These are phyloP conservation scores for Alternaria postmessia DNA, from an alignment of 2,329 filamentous ascomycete genomes.

Conservation along the genomic window DNA sequence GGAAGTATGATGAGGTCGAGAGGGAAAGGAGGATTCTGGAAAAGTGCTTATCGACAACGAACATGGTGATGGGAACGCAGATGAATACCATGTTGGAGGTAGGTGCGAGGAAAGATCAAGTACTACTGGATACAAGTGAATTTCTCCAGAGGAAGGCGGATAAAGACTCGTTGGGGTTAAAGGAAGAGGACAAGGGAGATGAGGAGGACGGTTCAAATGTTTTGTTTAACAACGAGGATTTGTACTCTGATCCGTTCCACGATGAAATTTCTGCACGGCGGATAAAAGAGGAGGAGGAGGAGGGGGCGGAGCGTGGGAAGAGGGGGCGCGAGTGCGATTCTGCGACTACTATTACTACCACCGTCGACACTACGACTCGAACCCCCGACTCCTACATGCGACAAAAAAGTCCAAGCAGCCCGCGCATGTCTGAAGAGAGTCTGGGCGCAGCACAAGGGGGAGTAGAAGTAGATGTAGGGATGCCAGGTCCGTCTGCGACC, in stretches of 20 bases:
- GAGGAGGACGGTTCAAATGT: not conserved
- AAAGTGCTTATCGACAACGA: not conserved
- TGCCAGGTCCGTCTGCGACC: not conserved
- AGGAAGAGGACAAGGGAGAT: not conserved
- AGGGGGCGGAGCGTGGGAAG: too few relatives aligned
- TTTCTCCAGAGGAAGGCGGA: not conserved
- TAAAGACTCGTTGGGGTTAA: not conserved
- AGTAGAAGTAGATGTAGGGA: not conserved
- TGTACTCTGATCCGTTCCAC: not conserved
- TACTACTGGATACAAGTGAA: not conserved
- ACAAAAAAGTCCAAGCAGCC: not conserved
- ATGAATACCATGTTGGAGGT: not conserved
- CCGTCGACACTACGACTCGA: not conserved
- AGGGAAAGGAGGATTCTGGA: not conserved
- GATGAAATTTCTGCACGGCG: not conserved
- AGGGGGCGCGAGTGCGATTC: too few relatives aligned
- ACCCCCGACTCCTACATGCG: not conserved
- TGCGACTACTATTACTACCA: not conserved
- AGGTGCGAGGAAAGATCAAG: not conserved
- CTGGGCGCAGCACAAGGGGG: fast-evolving
- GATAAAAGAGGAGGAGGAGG: not conserved
- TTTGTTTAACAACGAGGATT: not conserved
- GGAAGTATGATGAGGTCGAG: not conserved
- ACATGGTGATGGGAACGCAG: not conserved
- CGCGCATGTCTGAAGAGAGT: fast-evolving